Percentiles rank a stretch among this genome's conserved stretches.
These are phyloP conservation scores for Conticribra guillardii DNA, from an alignment of 108 stramenopile genomes.

Conservation along the genomic window DNA sequence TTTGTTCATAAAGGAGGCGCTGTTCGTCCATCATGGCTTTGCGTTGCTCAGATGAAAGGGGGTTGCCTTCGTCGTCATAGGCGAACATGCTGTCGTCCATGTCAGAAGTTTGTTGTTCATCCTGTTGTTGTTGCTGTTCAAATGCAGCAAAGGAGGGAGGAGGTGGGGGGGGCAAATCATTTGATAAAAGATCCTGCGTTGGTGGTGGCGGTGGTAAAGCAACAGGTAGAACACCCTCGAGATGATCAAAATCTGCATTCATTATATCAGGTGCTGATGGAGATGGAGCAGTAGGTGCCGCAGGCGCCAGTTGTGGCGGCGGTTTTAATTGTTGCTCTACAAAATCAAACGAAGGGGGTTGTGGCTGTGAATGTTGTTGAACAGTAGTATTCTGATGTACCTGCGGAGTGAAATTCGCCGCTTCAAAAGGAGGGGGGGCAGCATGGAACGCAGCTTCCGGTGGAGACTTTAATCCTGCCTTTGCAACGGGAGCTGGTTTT, in stretches of 20 bases:
- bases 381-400: background rate
- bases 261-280: constrained; percentile 18
- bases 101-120: constrained; percentile 4
- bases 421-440: constrained; percentile 47
- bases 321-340: constrained; percentile 15
- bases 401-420: constrained; percentile 20
- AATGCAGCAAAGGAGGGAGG: constrained; percentile 68
- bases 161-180: constrained; percentile 48
- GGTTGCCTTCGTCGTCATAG: constrained; percentile 50
- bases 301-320: background rate
- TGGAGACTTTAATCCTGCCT: constrained; percentile 22
- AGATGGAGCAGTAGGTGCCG: constrained; percentile 12
- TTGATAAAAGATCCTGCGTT: constrained; percentile 1
- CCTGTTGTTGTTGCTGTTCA: constrained; percentile 50
- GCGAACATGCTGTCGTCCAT: constrained; percentile 49
- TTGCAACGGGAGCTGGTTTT: background rate
- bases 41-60: constrained; percentile 57
- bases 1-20: constrained; percentile 68
- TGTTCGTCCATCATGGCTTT: constrained; percentile 78
- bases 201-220: constrained; percentile 45
- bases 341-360: constrained; percentile 66
- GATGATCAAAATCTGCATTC: constrained; percentile 13
- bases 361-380: constrained; percentile 8
- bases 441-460: constrained; percentile 44
- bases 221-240: constrained; percentile 35